Evolutionary conservation across 345 rosid genomes (phyloP), one percentile per base, ranked within the genome.

Genomic region (Brassica rapa): DNA sequence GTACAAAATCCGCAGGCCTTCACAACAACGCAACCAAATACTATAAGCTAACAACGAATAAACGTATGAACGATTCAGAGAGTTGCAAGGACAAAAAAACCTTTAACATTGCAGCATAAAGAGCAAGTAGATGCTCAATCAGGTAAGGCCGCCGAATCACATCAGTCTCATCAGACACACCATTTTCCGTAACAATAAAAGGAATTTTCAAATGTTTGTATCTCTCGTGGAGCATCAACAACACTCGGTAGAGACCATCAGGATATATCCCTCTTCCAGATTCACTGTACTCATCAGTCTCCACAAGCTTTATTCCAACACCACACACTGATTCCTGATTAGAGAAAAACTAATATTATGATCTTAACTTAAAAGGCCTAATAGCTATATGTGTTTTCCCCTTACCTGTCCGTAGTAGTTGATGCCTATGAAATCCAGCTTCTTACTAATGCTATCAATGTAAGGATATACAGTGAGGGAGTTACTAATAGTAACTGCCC

Each of bases 221-320:
- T 85, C 92, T 87, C 83, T 92, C 92, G 74, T 94, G 89, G 85
- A 92, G 91, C 82, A 86, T 85, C 71, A 92, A 66, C 84, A 92
- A 78, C 84, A 92, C 74, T 1, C 95, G 92, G 76, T 70, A 92
- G 67, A 92, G 82, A 62, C 98, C 98, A 88, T 89, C 98, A 32
- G 97, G 98, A 85, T 94, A 94, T 56, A 94, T 90, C 35, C 94
- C 97, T 43, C 98, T 90, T 39, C 98, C 98, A 74, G 98, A 94
- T 87, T 94, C 98, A 83, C 98, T 94, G 80, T 94, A 92, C 69
- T 94, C 97, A 81, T 92, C 97, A 60, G 90, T 90, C 84, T 92
- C 97, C 56, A 92, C 95, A 49, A 92, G 89, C 87, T 87, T 89
- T 83, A 92, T 75, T 76, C 93, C 98, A 83, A 81, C 62, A 81